These are phyloP conservation scores for Mallotus japonicus DNA, from an alignment of 441 rosid genomes.

Conservation along the genomic window DNA sequence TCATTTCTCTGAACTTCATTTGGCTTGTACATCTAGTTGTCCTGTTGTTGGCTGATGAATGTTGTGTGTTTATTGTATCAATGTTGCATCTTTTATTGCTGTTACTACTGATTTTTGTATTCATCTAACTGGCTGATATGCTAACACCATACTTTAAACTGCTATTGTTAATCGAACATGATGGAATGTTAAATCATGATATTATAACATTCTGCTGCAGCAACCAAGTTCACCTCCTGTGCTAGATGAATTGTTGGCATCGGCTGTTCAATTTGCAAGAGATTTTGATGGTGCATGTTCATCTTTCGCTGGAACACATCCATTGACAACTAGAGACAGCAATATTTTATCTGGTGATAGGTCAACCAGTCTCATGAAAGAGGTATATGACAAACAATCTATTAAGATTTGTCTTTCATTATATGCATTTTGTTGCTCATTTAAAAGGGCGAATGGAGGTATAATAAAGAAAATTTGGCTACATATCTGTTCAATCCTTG, in stretches of 20 bases:
- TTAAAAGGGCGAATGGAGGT: not conserved
- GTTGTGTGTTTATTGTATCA: no score
- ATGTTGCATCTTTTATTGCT: not conserved
- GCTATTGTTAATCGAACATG: not conserved
- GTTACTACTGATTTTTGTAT: not conserved
- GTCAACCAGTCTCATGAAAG: slow-evolving; percentile 29
- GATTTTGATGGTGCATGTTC: slow-evolving; percentile 14
- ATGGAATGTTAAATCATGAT: not conserved
- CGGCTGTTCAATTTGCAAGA: slow-evolving; percentile 24
- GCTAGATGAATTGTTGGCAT: slow-evolving; percentile 24
- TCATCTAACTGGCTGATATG: no score
- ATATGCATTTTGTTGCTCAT: not conserved
- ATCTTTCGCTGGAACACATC: slow-evolving; percentile 22
- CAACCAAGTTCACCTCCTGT: slow-evolving; percentile 24
- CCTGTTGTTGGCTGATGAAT: not conserved
- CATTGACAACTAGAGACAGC: slow-evolving; percentile 19
- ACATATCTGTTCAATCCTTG: not conserved
- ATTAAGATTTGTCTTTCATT: not conserved
- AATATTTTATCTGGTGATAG: slow-evolving; percentile 14
- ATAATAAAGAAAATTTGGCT: not conserved
- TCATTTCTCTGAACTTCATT: not conserved
- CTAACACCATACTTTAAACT: slow-evolving; percentile 1
- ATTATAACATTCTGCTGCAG: slow-evolving; percentile 27
- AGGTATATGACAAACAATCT: slow-evolving; percentile 32
- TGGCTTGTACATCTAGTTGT: not conserved